These are phyloP conservation scores for Sporobolomyces phaffii DNA, from an alignment of 768 basidiomycete genomes.

Conservation along the genomic window DNA sequence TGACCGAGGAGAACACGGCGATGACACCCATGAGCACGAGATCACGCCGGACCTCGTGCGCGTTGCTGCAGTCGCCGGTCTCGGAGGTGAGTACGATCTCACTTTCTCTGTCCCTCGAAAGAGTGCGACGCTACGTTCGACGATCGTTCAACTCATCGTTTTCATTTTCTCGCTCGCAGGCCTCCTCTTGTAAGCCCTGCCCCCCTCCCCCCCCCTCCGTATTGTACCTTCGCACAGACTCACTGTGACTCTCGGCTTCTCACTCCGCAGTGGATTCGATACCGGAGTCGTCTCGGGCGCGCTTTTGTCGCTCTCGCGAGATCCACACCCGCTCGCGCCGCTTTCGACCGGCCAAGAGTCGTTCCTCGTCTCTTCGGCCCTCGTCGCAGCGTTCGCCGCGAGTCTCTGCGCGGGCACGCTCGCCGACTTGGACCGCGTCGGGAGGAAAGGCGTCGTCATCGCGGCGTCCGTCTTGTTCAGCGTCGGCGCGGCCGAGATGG, in stretches of 20 bases:
- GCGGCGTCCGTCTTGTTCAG: slow-evolving; percentile 20
- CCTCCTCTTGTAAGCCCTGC: slow-evolving; percentile 13
- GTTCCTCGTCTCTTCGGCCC: slow-evolving; percentile 24
- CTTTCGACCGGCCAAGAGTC: slow-evolving; percentile 23
- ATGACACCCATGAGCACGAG: too few species aligned
- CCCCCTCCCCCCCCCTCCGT: neutral
- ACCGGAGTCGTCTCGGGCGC: slow-evolving; percentile 31
- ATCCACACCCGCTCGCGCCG: neutral
- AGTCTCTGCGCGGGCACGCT: slow-evolving; percentile 16
- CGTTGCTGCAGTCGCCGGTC: slow-evolving; percentile 16
- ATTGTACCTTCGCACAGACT: neutral
- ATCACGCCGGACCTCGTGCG: slow-evolving; percentile 17
- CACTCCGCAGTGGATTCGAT: slow-evolving; percentile 21
- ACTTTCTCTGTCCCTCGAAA: too few species aligned
- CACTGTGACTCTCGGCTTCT: neutral
- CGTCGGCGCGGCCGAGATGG: slow-evolving; percentile 35
- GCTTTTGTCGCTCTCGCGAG: slow-evolving; percentile 21
- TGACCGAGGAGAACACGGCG: neutral
- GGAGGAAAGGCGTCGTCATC: slow-evolving; percentile 30
- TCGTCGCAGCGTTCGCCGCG: slow-evolving; percentile 10
- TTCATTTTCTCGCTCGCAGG: neutral
- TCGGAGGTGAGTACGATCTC: slow-evolving; percentile 17
- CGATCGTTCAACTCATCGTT: neutral
- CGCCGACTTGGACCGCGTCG: slow-evolving; percentile 11
- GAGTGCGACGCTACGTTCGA: too few species aligned